phyloP scores from a whole-genome alignment of 2,329 filamentous ascomycete species.

The Talaromyces piceae region DNA sequence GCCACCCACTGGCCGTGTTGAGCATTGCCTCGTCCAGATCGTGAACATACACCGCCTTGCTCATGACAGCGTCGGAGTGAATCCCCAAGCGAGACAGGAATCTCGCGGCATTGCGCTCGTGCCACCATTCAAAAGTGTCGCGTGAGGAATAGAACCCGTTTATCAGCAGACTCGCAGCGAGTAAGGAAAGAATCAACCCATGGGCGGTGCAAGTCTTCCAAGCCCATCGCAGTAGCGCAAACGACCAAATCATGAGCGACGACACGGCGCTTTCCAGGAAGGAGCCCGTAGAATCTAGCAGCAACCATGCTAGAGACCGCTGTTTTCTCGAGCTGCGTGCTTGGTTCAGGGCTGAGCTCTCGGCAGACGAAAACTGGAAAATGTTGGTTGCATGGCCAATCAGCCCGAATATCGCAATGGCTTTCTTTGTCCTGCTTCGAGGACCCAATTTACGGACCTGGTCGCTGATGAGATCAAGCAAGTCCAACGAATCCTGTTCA shows the following conservation, averaged over 20 bases:
- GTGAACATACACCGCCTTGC: conserved; percentile 71
- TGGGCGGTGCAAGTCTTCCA: conserved; percentile 66
- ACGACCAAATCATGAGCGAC: conserved; percentile 68
- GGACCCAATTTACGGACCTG: conserved; percentile 41
- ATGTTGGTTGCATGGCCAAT: conserved; percentile 38
- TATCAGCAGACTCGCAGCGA: conserved; percentile 60
- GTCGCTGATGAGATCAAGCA: conserved; percentile 44
- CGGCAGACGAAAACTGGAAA: conserved; percentile 31
- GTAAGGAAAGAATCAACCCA: conserved; percentile 61
- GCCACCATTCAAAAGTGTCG: conserved; percentile 72
- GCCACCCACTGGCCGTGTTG: conserved; percentile 24
- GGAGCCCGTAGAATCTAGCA: conserved; percentile 65
- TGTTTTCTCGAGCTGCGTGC: conserved; percentile 52
- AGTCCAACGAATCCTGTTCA: conserved; percentile 41
- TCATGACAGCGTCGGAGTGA: conserved; percentile 70
- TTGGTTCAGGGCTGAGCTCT: conserved; percentile 22
- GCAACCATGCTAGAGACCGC: conserved; percentile 58
- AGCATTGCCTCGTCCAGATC: conserved; percentile 65
- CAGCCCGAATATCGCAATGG: conserved; percentile 42
- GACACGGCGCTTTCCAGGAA: conserved; percentile 67
- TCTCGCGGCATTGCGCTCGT: conserved; percentile 67
- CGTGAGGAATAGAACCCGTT: conserved; percentile 71
- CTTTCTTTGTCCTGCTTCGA: conserved; percentile 42
- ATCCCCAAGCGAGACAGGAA: conserved; percentile 82
- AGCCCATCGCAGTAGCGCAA: conserved; percentile 57